phyloP scores from a whole-genome alignment of 2,329 filamentous ascomycete genomes.

The Phaeophleospora eucalypticola region DNA sequence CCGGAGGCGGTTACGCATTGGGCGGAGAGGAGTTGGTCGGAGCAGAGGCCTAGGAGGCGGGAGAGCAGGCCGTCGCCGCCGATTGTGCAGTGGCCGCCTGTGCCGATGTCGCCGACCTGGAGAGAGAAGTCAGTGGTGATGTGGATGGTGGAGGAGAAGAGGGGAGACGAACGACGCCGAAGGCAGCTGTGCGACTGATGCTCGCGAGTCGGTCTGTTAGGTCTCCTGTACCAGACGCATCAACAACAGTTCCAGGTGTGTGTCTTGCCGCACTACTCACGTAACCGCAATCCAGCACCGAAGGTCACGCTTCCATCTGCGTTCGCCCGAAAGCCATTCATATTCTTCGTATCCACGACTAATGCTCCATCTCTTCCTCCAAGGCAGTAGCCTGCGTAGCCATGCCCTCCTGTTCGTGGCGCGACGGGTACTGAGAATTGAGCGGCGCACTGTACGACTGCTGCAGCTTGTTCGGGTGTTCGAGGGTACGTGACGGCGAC shows the following conservation, averaged over 20 bases:
- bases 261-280: not conserved
- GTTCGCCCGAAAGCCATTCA: conserved; percentile 14
- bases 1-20: conserved; percentile 41
- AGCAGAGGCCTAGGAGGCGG: conserved; percentile 51
- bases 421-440: conserved; percentile 12
- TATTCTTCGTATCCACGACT: conserved; percentile 13
- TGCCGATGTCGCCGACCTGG: conserved; percentile 13
- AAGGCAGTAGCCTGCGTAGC: conserved; percentile 14
- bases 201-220: conserved; percentile 9
- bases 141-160: no score
- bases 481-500: conserved; percentile 16
- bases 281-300: conserved; percentile 13
- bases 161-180: conserved; percentile 9
- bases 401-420: conserved; percentile 17
- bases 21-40: conserved; percentile 45
- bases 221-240: not conserved
- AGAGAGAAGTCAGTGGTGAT: no score
- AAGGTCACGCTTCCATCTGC: conserved; percentile 11
- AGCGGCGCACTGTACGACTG: conserved; percentile 13
- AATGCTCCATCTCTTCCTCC: conserved; percentile 15
- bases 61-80: conserved; percentile 42
- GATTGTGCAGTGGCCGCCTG: conserved; percentile 18
- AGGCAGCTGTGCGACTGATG: conserved; percentile 11
- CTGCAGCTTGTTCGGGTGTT: conserved; percentile 12
- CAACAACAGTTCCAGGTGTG: not conserved